Percentiles rank a stretch among this genome's conserved stretches.
These are phyloP conservation scores for Malus hybrid DNA, from an alignment of 331 rosid genomes.

Conservation along the genomic window DNA sequence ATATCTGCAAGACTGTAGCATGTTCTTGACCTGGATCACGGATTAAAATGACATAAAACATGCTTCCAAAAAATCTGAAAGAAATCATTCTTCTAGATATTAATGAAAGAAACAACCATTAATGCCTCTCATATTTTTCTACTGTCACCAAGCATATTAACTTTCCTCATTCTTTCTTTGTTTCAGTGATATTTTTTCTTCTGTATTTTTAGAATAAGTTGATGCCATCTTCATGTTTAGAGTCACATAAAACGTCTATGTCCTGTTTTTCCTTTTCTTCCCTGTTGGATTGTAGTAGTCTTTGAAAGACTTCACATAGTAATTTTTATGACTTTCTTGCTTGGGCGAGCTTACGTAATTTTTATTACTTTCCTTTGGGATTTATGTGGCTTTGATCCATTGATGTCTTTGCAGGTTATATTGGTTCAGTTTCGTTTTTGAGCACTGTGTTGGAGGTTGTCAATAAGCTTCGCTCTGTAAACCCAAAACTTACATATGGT, in stretches of 20 bases:
- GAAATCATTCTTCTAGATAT: not conserved
- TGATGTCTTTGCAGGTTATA: slow-evolving; percentile 54
- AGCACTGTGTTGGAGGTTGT: slow-evolving; percentile 63
- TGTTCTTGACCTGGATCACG: not conserved
- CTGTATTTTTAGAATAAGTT: not conserved
- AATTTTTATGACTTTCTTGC: not conserved
- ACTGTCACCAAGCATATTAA: not conserved
- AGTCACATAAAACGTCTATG: not conserved
- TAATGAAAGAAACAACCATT: not conserved
- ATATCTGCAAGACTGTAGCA: not conserved
- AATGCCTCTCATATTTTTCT: not conserved
- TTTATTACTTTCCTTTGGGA: not conserved
- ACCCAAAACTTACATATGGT: slow-evolving; percentile 79
- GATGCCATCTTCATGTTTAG: not conserved
- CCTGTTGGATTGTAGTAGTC: not conserved
- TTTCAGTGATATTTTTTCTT: not conserved
- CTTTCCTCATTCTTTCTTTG: not conserved
- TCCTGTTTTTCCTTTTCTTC: not conserved
- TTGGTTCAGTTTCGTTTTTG: slow-evolving; percentile 82
- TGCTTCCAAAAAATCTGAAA: not conserved
- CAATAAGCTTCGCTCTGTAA: slow-evolving; percentile 57
- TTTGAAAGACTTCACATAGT: not conserved
- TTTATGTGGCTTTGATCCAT: not conserved
- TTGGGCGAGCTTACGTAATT: not conserved
- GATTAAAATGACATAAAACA: not conserved